A percentile compares a stretch with the other conserved stretches of the same genome.
These are phyloP conservation scores for Kazachstania africana DNA, from an alignment of 805 yeast genomes.

Conservation along the genomic window DNA sequence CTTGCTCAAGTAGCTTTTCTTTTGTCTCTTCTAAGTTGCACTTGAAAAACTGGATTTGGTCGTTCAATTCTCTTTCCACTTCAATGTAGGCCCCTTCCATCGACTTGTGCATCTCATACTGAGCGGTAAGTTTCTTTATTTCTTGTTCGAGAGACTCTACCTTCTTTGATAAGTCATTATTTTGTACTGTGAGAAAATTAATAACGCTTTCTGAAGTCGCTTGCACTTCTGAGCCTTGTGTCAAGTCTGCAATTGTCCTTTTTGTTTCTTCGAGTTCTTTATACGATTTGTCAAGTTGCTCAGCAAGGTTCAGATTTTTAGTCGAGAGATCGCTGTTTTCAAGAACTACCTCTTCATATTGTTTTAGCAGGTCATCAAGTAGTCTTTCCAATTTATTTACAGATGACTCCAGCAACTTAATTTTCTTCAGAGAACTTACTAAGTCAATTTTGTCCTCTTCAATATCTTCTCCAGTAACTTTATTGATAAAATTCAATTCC, in stretches of 20 bases:
- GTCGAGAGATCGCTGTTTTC: conserved; percentile 6
- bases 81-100: background rate
- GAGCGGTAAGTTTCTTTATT: conserved; percentile 28
- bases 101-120: background rate
- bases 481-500: no score
- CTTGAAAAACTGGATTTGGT: background rate
- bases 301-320: conserved; percentile 1
- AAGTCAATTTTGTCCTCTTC: no score
- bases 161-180: conserved; percentile 25
- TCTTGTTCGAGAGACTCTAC: conserved; percentile 27
- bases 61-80: background rate
- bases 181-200: conserved; percentile 28
- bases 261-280: conserved; percentile 8
- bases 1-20: background rate
- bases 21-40: background rate
- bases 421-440: no score
- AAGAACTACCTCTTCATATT: conserved; percentile 4
- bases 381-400: conserved; percentile 4
- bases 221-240: conserved; percentile 19
- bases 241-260: conserved; percentile 15
- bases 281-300: background rate
- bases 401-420: conserved; percentile 1
- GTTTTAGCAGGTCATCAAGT: conserved; percentile 3
- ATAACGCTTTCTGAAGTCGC: conserved; percentile 25
- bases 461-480: no score